Conservation (phyloP, 2,329 filamentous ascomycete species). For the Trichophyton rubrum region DNA sequence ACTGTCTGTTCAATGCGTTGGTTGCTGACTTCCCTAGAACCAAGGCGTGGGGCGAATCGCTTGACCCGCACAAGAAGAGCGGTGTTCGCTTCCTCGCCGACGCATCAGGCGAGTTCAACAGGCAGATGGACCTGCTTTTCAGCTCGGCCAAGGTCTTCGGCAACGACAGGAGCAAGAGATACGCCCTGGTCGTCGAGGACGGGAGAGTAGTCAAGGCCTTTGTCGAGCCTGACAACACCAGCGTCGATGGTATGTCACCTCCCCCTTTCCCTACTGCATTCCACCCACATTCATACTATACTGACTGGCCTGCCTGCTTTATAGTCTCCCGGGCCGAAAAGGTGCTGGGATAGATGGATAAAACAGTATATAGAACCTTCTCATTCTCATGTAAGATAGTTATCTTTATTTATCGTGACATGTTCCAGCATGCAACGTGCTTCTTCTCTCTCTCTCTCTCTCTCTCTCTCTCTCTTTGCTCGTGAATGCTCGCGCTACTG, state of each 20-base stretch:
- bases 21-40: conserved; percentile 44
- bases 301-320: not conserved
- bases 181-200: conserved; percentile 69
- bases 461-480: too few relatives aligned
- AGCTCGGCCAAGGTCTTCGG: conserved; percentile 72
- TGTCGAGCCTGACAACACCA: conserved; percentile 81
- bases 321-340: conserved; percentile 40
- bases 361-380: not conserved
- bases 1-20: not conserved
- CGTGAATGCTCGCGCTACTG: conserved; percentile 9
- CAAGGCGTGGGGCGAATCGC: conserved; percentile 71
- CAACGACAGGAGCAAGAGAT: conserved; percentile 71
- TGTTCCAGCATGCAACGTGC: too few relatives aligned
- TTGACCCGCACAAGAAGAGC: conserved; percentile 63
- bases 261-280: not conserved
- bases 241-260: conserved; percentile 51
- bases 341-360: conserved; percentile 29
- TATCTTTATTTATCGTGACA: too few relatives aligned
- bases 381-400: not conserved
- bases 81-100: conserved; percentile 84
- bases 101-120: conserved; percentile 65
- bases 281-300: not conserved
- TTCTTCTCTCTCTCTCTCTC: too few relatives aligned
- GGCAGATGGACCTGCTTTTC: conserved; percentile 70
- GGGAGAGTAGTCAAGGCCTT: conserved; percentile 72